Percentiles rank a stretch among this genome's conserved stretches.
These are phyloP conservation scores for Fusarium sp. DNA, from an alignment of 2,329 filamentous ascomycete species.

Conservation along the genomic window DNA sequence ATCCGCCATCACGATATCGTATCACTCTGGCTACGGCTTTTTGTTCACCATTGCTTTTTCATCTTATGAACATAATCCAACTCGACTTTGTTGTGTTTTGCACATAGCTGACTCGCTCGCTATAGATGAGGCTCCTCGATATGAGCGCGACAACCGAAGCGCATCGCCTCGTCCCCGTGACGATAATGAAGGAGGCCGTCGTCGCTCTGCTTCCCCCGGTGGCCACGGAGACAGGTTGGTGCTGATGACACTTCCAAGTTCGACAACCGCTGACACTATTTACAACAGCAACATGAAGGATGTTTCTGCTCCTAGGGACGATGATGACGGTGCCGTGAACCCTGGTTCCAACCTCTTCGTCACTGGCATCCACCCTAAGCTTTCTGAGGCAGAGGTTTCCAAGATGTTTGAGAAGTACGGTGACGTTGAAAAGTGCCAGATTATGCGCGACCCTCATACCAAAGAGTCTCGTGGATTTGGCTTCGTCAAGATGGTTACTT, in stretches of 20 bases:
- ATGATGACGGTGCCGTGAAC: constrained; percentile 85
- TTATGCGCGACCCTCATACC: constrained; percentile 98
- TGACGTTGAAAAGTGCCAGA: constrained; percentile 98
- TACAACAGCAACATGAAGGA: constrained; percentile 59
- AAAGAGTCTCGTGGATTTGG: constrained; percentile 99
- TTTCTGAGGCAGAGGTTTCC: constrained; percentile 88
- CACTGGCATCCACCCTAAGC: constrained; percentile 93
- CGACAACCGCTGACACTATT: constrained; percentile 15
- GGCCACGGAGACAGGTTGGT: constrained; percentile 53
- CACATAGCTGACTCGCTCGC: constrained; percentile 18
- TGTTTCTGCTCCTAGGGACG: constrained; percentile 61
- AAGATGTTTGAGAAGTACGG: constrained; percentile 99
- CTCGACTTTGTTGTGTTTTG: not conserved
- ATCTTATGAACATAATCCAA: not conserved
- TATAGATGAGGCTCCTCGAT: constrained; percentile 70
- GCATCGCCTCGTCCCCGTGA: constrained; percentile 72
- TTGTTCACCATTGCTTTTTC: not conserved
- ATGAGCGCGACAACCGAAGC: constrained; percentile 72
- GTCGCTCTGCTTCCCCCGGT: constrained; percentile 69
- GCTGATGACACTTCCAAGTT: not conserved
- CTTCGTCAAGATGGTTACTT: constrained; percentile 98
- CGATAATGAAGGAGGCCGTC: constrained; percentile 66
- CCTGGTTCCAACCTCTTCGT: constrained; percentile 98
- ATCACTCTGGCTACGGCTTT: not conserved
- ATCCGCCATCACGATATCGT: not conserved